Conservation (phyloP, 1,284 basidiomycete species). For the Papiliotrema nemorosa region DNA sequence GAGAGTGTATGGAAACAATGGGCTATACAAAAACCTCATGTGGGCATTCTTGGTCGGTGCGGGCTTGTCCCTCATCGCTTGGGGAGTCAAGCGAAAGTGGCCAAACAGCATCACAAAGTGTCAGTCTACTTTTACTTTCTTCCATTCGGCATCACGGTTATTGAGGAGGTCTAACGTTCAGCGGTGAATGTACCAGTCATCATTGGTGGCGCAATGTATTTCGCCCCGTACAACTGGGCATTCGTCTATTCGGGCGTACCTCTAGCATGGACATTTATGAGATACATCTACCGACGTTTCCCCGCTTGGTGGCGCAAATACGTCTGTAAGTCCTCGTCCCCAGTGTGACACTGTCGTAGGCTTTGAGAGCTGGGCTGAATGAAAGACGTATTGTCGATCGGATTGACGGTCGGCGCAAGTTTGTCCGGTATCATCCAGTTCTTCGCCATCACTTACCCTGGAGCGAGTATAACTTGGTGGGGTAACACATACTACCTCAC, state of each 20-base stretch:
- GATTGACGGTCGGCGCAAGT: conserved; percentile 13
- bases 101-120: conserved; percentile 13
- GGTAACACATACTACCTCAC: conserved; percentile 9
- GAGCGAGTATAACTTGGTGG: conserved; percentile 13
- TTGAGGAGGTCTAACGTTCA: not conserved
- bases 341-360: not conserved
- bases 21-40: conserved; percentile 16
- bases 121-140: not conserved
- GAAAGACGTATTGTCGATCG: conserved; percentile 14
- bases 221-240: conserved; percentile 18
- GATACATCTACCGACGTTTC: conserved; percentile 12
- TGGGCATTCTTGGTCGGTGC: conserved; percentile 17
- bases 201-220: conserved; percentile 12
- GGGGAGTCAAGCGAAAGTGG: conserved; percentile 13
- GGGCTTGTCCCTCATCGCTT: conserved; percentile 7
- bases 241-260: conserved; percentile 19
- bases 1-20: conserved; percentile 17
- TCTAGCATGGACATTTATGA: conserved; percentile 19
- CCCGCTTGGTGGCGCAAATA: conserved; percentile 20
- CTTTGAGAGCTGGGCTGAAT: not conserved
- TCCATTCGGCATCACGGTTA: not conserved
- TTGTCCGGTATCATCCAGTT: conserved; percentile 13
- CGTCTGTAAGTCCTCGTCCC: conserved; percentile 11
- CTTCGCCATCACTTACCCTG: conserved; percentile 18
- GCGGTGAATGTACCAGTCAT: conserved; percentile 17